These are phyloP conservation scores for Arthroderma sp. DNA, from an alignment of 2,329 filamentous ascomycete genomes.

Conservation along the genomic window DNA sequence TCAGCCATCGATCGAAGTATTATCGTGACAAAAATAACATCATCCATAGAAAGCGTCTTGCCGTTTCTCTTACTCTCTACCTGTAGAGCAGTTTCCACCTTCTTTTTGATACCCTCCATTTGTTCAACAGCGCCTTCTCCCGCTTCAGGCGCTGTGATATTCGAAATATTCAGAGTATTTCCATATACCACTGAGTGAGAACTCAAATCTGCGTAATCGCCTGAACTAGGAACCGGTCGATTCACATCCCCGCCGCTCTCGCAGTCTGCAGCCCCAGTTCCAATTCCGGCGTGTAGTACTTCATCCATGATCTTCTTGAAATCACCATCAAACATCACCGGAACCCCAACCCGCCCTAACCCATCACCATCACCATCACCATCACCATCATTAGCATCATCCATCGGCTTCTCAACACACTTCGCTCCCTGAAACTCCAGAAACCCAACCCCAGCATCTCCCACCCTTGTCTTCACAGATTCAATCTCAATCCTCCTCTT, in stretches of 20 bases:
- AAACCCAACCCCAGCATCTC: conserved; percentile 68
- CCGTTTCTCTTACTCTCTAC: neutral
- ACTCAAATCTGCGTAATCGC: neutral
- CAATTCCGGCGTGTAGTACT: neutral
- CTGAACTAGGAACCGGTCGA: too few species aligned
- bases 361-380: conserved; percentile 8
- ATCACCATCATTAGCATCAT: conserved; percentile 11
- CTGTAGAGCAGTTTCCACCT: conserved; percentile 13
- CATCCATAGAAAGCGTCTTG: conserved; percentile 17
- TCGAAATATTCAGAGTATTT: conserved; percentile 24
- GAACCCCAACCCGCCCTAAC: conserved; percentile 32
- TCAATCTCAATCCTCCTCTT: conserved; percentile 53
- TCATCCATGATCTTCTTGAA: conserved; percentile 37
- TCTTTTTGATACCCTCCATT: conserved; percentile 23
- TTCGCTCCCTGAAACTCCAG: conserved; percentile 48
- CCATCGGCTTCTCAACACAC: conserved; percentile 36
- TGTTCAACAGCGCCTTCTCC: conserved; percentile 28
- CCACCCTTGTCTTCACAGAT: conserved; percentile 42
- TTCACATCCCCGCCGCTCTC: too few species aligned
- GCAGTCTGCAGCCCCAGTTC: too few species aligned
- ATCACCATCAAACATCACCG: conserved; percentile 51
- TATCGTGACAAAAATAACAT: conserved; percentile 42
- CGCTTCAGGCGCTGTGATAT: conserved; percentile 26
- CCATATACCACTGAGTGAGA: conserved; percentile 4
- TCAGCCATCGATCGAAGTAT: conserved; percentile 67